Base-by-base conservation (phyloP, 2,329 filamentous ascomycete species). In the Lecanicillium sp. region DNA sequence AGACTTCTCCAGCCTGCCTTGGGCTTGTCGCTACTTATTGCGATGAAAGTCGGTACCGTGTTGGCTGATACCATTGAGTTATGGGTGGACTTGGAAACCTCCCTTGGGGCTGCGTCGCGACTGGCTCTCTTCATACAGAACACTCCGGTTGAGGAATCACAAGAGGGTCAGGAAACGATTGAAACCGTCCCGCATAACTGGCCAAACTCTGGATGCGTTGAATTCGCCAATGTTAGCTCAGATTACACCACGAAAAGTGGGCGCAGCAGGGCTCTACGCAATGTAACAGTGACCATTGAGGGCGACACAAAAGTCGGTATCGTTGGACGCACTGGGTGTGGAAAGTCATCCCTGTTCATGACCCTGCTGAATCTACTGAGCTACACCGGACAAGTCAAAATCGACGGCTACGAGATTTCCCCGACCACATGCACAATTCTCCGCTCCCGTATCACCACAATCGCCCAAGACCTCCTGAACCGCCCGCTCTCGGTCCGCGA, bases 391-490 rank as follows among this genome's bases (percentile, higher is more conserved):
- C 25, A 19, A 4, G 27, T 37, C 36, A 25, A 14, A 14, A 37
- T 37, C 17, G 36, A 37, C 18, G 36, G 36, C 17, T 27, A 30
- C 13, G 36, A 37, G 10, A 30, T 37, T 17, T 17, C 8, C 28
- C 20, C 12, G 3, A 13, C 36, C 15, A 13, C 11, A 4, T 19
- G 17, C n/a, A 19, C 30, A 10, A 18, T 30, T 27, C 36, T 37
- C 12, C 36, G 36, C 18, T 20, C 36, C 13, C 36, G 36, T 10
- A 37, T 37, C 6, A 22, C 31, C 13, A 37, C 36, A 3, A 37
- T 37, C 17, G 10, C 36, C n/a, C 36, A 37, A 11, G 36, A 37
- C 6, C 29, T 15, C 5, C 13, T 37, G 5, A 29, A 31, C 17
- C 28, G 30, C 17, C 28, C 30, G 12, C 28, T 27, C 3, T 30